Evolutionary conservation across 306 rosid genomes (phyloP), one percentile per base, ranked within the genome.

Genomic region (Abrus pulchellus): DNA sequence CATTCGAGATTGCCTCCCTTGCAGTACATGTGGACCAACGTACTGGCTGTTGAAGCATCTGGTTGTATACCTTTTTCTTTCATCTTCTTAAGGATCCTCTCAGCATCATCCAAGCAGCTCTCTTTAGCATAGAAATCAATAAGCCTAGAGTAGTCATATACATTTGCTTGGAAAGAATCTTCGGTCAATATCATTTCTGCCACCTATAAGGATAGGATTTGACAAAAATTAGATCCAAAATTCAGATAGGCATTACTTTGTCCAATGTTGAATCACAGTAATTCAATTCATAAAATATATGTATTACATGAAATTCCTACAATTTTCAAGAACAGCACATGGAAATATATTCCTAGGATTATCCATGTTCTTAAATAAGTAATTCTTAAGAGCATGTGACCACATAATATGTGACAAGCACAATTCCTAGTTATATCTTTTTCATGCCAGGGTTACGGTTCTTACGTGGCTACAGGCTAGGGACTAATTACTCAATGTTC

Each of bases 21-120:
- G 90, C 92, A 63, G 77, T 95, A 93, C 98, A 93, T 88, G 87
- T 89, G 96, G 74, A 90, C 89, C 87, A 90, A 79, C 28, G 60
- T 72, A 50, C 76, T 82, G 82, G 88, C 82, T 13, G 86, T 90
- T 32, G 90, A 70, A 55, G 89, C 74, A 88, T 95, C 97, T 7
- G 86, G 87, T 10, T 40, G 9, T 28, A 90, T 45, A 59, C 89
- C 93, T 33, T 87, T 89, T 84, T 95, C 92, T 11, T 77, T 87
- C 96, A 93, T 90, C 88, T 86, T 93, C 83, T 84, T 80, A 30
- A 88, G 82, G 68, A 95, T 85, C 81, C 93, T 91, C 89, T 91
- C 96, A 72, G 90, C 88, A 88, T 95, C 96, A 77, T 85, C 90
- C 12, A 87, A 40, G 61, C 57, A 87, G 79, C 79, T 87, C 72